A percentile compares a stretch with the other conserved stretches of the same genome.
Evolutionary conservation across 2,329 filamentous ascomycete species (phyloP).

Genomic region (Calonectria fujianensis): DNA sequence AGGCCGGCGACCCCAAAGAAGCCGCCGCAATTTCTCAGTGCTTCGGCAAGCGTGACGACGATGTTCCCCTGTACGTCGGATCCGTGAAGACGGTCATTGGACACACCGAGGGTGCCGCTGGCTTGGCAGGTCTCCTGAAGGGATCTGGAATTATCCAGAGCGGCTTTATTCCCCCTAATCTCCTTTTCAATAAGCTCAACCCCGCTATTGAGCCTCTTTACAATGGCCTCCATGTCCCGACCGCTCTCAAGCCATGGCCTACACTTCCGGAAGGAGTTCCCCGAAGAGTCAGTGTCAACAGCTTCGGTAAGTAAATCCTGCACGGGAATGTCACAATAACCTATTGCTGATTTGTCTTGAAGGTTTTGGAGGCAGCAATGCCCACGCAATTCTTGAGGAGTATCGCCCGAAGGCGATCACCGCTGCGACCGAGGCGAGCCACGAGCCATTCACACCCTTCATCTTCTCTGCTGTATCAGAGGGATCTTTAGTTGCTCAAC

Average conservation of each 20-base stretch:
- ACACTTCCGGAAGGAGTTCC: conserved; percentile 7
- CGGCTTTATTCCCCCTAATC: conserved; percentile 55
- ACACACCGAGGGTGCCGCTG: conserved; percentile 53
- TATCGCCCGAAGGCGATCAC: conserved; percentile 16
- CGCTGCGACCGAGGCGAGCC: not conserved
- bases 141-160: conserved; percentile 43
- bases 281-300: conserved; percentile 54
- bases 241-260: conserved; percentile 49
- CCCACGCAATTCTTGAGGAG: conserved; percentile 63
- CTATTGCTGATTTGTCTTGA: not conserved
- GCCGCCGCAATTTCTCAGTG: not conserved
- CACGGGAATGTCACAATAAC: not conserved
- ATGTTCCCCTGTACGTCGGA: conserved; percentile 44
- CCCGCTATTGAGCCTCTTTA: conserved; percentile 53
- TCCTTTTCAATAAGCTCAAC: conserved; percentile 56
- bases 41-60: not conserved
- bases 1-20: not conserved
- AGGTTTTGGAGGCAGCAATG: conserved; percentile 66
- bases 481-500: not conserved
- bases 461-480: conserved; percentile 34
- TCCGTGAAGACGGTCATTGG: conserved; percentile 55
- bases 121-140: conserved; percentile 51
- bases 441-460: conserved; percentile 25
- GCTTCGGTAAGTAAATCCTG: conserved; percentile 48
- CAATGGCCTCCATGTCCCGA: conserved; percentile 46